Percentiles rank a stretch among this genome's conserved stretches.
Evolutionary conservation across 208 protist species (phyloP).

Genomic region (Naegleria gruberi): DNA sequence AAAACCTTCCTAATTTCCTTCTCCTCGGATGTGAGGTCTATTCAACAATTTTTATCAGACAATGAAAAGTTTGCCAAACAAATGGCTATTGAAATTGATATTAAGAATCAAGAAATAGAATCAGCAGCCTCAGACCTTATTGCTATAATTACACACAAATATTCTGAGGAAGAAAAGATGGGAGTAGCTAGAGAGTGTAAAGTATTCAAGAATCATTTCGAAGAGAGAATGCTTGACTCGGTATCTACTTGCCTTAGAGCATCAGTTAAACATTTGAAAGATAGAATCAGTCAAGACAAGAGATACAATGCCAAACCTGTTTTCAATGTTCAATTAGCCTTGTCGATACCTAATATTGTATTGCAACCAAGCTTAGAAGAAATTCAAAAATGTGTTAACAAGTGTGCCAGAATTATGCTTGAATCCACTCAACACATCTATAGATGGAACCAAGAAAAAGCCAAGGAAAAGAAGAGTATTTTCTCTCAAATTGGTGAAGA

Average conservation of each 20-base stretch:
- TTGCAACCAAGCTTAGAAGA: slow-evolving; percentile 49
- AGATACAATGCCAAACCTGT: slow-evolving; percentile 25
- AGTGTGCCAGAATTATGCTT: slow-evolving; percentile 28
- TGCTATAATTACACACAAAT: slow-evolving; percentile 31
- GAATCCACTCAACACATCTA: slow-evolving; percentile 34
- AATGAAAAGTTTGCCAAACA: slow-evolving; percentile 17
- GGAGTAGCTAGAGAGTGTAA: slow-evolving; percentile 21
- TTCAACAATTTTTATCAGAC: slow-evolving; percentile 8
- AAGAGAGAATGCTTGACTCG: slow-evolving; percentile 35
- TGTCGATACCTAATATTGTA: slow-evolving; percentile 38
- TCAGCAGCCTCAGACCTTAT: slow-evolving; percentile 50
- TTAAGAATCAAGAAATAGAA: slow-evolving; percentile 45
- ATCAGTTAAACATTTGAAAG: slow-evolving; percentile 35
- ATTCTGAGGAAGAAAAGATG: slow-evolving; percentile 23
- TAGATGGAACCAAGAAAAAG: slow-evolving; percentile 35
- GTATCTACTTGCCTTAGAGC: slow-evolving; percentile 37
- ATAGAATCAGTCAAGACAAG: slow-evolving; percentile 26
- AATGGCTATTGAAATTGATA: slow-evolving; percentile 41
- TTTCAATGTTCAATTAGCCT: slow-evolving; percentile 47
- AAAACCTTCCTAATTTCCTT: slow-evolving; percentile 39
- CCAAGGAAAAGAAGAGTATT: background rate
- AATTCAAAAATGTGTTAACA: slow-evolving; percentile 47
- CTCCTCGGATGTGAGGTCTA: background rate
- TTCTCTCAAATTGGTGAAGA: slow-evolving; percentile 40
- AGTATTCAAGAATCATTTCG: slow-evolving; percentile 38